phyloP scores from a whole-genome alignment of 805 yeast genomes.

The Candida parachauliodes region DNA sequence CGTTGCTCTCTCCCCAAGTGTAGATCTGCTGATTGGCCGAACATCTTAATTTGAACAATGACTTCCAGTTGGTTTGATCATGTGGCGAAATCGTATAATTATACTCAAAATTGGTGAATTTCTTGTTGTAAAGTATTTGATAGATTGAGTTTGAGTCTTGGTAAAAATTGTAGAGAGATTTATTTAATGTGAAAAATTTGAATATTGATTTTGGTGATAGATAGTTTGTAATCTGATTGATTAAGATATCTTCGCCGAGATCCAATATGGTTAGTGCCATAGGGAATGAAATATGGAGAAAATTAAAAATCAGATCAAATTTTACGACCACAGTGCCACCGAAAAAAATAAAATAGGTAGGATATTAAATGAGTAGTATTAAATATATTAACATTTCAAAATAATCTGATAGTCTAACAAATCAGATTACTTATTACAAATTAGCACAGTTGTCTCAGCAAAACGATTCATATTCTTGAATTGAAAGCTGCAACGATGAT shows the following conservation, averaged over 20 bases:
- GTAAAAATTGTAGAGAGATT: constrained; percentile 27
- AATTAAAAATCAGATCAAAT: too few species aligned
- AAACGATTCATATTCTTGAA: too few species aligned
- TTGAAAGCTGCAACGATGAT: too few species aligned
- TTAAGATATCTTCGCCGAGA: constrained; percentile 41
- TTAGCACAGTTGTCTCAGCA: too few species aligned
- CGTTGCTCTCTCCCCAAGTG: constrained; percentile 48
- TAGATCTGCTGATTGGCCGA: constrained; percentile 32
- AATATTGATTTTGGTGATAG: constrained; percentile 38
- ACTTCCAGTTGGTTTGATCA: constrained; percentile 47
- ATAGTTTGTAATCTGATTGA: constrained; percentile 28
- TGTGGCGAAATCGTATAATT: constrained; percentile 36
- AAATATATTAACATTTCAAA: too few species aligned
- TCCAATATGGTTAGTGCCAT: too few species aligned
- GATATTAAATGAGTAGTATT: too few species aligned
- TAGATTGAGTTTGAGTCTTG: constrained; percentile 26
- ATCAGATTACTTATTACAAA: too few species aligned
- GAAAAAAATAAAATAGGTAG: too few species aligned
- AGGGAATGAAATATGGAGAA: too few species aligned
- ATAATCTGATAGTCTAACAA: too few species aligned
- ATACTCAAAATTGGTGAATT: constrained; percentile 41
- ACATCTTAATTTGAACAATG: constrained; percentile 39
- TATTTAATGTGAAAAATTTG: constrained; percentile 37
- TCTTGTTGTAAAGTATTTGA: constrained; percentile 32
- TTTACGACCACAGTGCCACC: too few species aligned